Percentiles rank a stretch among this genome's conserved stretches.
Evolutionary conservation across 2,329 filamentous ascomycete genomes (phyloP).

Genomic region (Neofusicoccum cordaticola): DNA sequence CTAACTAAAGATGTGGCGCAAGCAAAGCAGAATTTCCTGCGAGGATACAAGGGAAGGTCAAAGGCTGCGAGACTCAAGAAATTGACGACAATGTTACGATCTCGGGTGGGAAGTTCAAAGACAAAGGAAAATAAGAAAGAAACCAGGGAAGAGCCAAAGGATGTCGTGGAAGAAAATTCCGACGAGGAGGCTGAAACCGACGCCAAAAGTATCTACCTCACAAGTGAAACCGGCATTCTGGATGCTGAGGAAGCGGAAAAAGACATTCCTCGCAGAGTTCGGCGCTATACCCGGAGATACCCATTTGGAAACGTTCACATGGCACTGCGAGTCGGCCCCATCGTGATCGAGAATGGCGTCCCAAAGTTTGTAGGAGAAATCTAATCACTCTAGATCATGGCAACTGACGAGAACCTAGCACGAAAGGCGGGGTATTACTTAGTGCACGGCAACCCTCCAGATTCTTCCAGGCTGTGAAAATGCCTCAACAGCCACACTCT

Average conservation of each 20-base stretch:
- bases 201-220: no score
- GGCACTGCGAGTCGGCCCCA: constrained; percentile 40
- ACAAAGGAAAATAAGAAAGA: no score
- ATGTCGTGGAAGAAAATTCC: no score
- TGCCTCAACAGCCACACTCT: not conserved
- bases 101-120: no score
- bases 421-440: not conserved
- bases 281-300: constrained; percentile 30
- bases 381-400: not conserved
- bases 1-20: no score
- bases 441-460: not conserved
- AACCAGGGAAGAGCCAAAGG: no score
- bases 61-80: no score
- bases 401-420: not conserved
- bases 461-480: not conserved
- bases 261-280: constrained; percentile 32
- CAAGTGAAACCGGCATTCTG: not conserved
- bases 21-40: no score
- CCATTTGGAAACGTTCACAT: constrained; percentile 43
- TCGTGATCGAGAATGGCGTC: constrained; percentile 43
- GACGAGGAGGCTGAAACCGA: no score
- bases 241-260: constrained; percentile 23
- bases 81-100: no score
- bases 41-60: no score
- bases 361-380: constrained; percentile 26